phyloP scores from a whole-genome alignment of 768 basidiomycete genomes.

The Tulasnella sp. region DNA sequence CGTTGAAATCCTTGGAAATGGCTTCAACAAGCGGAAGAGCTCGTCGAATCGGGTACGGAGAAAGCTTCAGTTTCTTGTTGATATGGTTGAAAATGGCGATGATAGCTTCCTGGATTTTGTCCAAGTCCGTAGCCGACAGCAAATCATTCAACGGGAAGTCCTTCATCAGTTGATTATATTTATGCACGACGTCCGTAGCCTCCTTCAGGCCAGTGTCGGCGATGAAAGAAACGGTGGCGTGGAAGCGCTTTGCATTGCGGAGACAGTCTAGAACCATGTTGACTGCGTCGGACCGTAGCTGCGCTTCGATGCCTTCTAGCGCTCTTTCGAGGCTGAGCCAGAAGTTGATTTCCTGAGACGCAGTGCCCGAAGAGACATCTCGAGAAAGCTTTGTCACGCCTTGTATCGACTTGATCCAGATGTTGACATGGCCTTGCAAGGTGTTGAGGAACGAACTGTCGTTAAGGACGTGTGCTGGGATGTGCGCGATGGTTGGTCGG shows the following conservation, averaged over 20 bases:
- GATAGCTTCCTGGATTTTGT: conserved; percentile 90
- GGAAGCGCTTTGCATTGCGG: conserved; percentile 94
- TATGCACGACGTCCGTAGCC: conserved; percentile 90
- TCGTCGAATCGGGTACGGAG: conserved; percentile 95
- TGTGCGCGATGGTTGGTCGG: conserved; percentile 75
- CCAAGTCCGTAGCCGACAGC: conserved; percentile 92
- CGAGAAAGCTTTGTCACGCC: conserved; percentile 93
- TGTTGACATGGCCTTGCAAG: conserved; percentile 90
- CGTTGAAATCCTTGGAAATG: conserved; percentile 96
- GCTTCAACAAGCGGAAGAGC: conserved; percentile 97
- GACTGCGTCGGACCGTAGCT: conserved; percentile 90
- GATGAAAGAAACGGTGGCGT: conserved; percentile 95
- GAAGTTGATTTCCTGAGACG: conserved; percentile 98
- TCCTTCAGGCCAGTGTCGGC: conserved; percentile 97
- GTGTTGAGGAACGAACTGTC: conserved; percentile 93
- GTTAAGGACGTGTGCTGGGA: conserved; percentile 70
- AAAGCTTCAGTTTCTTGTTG: conserved; percentile 92
- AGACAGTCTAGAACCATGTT: conserved; percentile 92
- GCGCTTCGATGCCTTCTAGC: conserved; percentile 88
- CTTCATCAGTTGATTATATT: conserved; percentile 98
- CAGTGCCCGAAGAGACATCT: conserved; percentile 92
- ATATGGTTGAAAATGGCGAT: conserved; percentile 88
- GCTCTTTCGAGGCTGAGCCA: conserved; percentile 96
- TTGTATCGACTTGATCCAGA: conserved; percentile 98
- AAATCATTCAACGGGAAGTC: conserved; percentile 98